phyloP scores from a whole-genome alignment of 2,329 filamentous ascomycete species.

The Aaosphaeria arxii region DNA sequence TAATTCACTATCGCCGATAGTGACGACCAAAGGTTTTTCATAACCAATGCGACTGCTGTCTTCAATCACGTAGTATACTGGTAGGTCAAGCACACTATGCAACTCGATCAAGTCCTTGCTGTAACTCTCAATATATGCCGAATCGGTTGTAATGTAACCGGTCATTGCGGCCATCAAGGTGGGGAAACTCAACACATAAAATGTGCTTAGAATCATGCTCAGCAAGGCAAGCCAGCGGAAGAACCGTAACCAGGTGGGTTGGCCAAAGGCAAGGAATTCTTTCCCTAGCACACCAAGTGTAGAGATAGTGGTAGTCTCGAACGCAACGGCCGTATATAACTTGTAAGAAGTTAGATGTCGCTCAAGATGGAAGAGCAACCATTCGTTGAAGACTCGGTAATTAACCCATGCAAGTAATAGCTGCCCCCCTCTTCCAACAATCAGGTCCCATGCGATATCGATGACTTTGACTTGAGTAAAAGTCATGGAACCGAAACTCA shows the following conservation, averaged over 20 bases:
- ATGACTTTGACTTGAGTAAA: slow-evolving; percentile 38
- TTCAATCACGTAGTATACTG: slow-evolving; percentile 13
- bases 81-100: slow-evolving; percentile 6
- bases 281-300: slow-evolving; percentile 31
- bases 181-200: slow-evolving; percentile 35
- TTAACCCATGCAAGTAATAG: slow-evolving; percentile 29
- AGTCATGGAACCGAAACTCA: slow-evolving; percentile 27
- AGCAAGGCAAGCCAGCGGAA: slow-evolving; percentile 33
- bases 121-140: slow-evolving; percentile 25
- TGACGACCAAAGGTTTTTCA: slow-evolving; percentile 10
- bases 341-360: slow-evolving; percentile 27
- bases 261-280: slow-evolving; percentile 22
- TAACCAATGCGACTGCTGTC: slow-evolving; percentile 18
- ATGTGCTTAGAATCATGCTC: slow-evolving; percentile 26
- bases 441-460: slow-evolving; percentile 38
- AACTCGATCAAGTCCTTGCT: slow-evolving; percentile 23
- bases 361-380: slow-evolving; percentile 35
- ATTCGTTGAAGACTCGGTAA: slow-evolving; percentile 38
- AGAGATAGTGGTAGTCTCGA: slow-evolving; percentile 23
- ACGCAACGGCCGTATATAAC: slow-evolving; percentile 24
- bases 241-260: slow-evolving; percentile 18
- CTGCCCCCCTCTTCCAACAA: slow-evolving; percentile 35
- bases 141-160: slow-evolving; percentile 34
- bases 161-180: slow-evolving; percentile 39
- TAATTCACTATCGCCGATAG: slow-evolving; percentile 7